phyloP scores from a whole-genome alignment of 306 rosid genomes.

The Malus sieversii region DNA sequence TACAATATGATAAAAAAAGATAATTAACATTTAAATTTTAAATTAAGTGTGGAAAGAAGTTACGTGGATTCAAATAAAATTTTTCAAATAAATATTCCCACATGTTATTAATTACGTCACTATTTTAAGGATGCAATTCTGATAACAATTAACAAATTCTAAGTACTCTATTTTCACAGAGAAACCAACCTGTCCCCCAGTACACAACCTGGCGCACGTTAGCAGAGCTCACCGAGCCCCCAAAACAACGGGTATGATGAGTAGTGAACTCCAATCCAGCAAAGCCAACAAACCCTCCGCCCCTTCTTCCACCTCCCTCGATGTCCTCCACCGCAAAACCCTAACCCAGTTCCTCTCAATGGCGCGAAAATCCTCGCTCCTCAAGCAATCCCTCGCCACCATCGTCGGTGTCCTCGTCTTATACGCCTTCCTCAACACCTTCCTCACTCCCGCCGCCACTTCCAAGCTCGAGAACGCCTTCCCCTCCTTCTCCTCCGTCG shows the following conservation, averaged over 20 bases:
- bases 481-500: constrained; percentile 3
- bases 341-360: constrained; percentile 13
- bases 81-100: no score
- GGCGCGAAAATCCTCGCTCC: constrained; percentile 50
- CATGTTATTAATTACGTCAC: no score
- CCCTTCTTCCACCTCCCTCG: background rate
- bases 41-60: no score
- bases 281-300: background rate
- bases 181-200: background rate
- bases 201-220: background rate
- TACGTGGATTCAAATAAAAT: no score
- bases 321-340: background rate
- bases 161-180: no score
- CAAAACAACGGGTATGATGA: background rate
- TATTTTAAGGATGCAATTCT: no score
- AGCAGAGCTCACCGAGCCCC: background rate
- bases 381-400: constrained; percentile 49
- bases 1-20: no score
- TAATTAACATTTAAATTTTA: no score
- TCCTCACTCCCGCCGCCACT: constrained; percentile 37
- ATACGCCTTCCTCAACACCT: constrained; percentile 43
- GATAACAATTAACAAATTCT: no score
- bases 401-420: constrained; percentile 31
- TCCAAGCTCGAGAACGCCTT: constrained; percentile 28
- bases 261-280: constrained; percentile 8